A percentile compares a stretch with the other conserved stretches of the same genome.
Conservation (phyloP, 257 asterid species). For the Nicotiana obtusifolia region DNA sequence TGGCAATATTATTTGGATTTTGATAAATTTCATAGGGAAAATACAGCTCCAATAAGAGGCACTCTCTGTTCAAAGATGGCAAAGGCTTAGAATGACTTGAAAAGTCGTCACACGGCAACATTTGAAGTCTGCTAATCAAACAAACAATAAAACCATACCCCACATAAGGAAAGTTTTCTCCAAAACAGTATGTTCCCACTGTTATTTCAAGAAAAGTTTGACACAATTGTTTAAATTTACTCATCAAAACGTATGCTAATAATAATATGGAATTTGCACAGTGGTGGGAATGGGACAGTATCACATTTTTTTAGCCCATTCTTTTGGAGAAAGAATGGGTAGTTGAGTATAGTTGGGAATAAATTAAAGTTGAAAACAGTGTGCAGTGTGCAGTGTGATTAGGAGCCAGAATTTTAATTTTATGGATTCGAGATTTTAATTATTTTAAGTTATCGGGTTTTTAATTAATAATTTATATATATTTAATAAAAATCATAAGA, state of each 20-base stretch:
- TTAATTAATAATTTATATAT: too few species aligned
- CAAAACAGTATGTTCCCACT: background rate
- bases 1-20: background rate
- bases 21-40: background rate
- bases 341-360: background rate
- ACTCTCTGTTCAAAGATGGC: background rate
- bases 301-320: background rate
- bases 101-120: constrained; percentile 27
- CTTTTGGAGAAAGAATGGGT: background rate
- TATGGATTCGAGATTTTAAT: too few species aligned
- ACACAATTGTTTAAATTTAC: background rate
- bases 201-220: background rate
- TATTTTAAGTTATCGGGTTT: too few species aligned
- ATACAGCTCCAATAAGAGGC: background rate
- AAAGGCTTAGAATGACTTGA: background rate
- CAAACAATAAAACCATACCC: background rate
- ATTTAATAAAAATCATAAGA: too few species aligned
- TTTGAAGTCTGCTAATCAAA: background rate
- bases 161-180: background rate
- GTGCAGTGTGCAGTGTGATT: too few species aligned
- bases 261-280: background rate
- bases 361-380: too few species aligned
- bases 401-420: too few species aligned
- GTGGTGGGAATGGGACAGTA: too few species aligned
- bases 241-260: background rate